Base-by-base conservation (phyloP, 75 land plant species). In the Larix kaempferi region DNA sequence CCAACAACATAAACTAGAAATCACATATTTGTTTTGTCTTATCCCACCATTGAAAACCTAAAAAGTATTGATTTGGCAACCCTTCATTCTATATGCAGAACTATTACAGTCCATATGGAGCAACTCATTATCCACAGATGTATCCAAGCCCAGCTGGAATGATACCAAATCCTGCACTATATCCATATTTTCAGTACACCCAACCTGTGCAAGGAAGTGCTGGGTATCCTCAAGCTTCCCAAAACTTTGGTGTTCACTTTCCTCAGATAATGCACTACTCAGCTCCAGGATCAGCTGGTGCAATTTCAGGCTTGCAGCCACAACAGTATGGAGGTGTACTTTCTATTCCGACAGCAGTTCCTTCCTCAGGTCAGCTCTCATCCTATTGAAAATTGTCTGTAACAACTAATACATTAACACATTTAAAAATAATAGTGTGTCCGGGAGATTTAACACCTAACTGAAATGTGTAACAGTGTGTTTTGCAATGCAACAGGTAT, bases 401-500 rank as follows among this genome's bases (percentile, higher is more conserved):
- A 44, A 5, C 49, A 44, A 44, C 49, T 6, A 44, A 6, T 44
- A 6, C 8, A 39, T 39, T 4, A 39, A 39, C 41, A 39, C 41
- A 39, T 39, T 39, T 39, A 44, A 44, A 44, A 44, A 5, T 7
- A 6, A 44, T 44, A 7, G 6, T 44, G 6, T 44, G 8, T 39
- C 49, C 0, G 49, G 10, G 72, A 21, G 72, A 5, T 39, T 69
- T 69, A 10, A 7, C 22, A 69, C 49, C n/a, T 33, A 69, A 69
- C 72, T 69, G 49, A 69, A 69, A 69, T 69, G 37, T 69, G 72
- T 69, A 69, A 69, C 72, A 69, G 72, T 69, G 52, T 69, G 44
- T 35, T 69, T 69, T 39, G 72, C 72, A 69, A 69, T 69, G 72
- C 72, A 69, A 41, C 72, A 69, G 72, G 72, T 69, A 69, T 69